phyloP scores from a whole-genome alignment of 139 green algal genomes.

The Chlorella sp. region DNA sequence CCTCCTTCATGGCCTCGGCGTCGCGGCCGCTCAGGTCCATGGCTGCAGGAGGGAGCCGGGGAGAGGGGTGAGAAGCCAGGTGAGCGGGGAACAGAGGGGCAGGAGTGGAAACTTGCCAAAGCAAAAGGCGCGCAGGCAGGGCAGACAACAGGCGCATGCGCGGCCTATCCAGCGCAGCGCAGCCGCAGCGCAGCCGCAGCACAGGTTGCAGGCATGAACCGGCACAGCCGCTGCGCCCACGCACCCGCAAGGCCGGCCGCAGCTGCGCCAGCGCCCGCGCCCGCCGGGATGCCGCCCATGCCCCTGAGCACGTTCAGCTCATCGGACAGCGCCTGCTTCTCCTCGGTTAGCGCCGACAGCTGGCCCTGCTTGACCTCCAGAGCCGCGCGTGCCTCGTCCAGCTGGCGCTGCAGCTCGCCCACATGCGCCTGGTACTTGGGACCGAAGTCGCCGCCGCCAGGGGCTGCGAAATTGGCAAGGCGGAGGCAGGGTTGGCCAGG shows the following conservation, averaged over 20 bases:
- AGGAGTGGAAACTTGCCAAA: background rate
- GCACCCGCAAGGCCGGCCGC: constrained; percentile 6
- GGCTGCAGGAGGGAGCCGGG: background rate
- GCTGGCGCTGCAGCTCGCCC: constrained; percentile 77
- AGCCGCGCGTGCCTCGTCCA: constrained; percentile 70
- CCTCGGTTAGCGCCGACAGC: constrained; percentile 56
- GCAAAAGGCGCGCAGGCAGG: too few relatives aligned
- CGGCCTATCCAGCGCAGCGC: too few relatives aligned
- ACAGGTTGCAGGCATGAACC: background rate
- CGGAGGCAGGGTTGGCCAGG: background rate
- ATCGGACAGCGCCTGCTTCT: constrained; percentile 61
- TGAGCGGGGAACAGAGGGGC: background rate
- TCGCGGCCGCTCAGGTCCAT: constrained; percentile 42
- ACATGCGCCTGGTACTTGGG: constrained; percentile 92
- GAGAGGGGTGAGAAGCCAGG: too few relatives aligned
- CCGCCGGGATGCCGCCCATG: constrained; percentile 8
- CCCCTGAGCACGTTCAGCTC: constrained; percentile 63
- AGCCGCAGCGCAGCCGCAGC: too few relatives aligned
- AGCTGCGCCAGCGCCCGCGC: background rate
- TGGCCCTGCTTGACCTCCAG: constrained; percentile 61
- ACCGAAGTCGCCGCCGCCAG: constrained; percentile 67
- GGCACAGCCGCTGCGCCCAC: background rate
- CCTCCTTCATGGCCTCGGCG: constrained; percentile 62
- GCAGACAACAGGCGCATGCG: too few relatives aligned
- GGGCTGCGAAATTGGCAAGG: background rate